These are phyloP conservation scores for Peronospora destructor DNA, from an alignment of 352 stramenopile species.

Conservation along the genomic window DNA sequence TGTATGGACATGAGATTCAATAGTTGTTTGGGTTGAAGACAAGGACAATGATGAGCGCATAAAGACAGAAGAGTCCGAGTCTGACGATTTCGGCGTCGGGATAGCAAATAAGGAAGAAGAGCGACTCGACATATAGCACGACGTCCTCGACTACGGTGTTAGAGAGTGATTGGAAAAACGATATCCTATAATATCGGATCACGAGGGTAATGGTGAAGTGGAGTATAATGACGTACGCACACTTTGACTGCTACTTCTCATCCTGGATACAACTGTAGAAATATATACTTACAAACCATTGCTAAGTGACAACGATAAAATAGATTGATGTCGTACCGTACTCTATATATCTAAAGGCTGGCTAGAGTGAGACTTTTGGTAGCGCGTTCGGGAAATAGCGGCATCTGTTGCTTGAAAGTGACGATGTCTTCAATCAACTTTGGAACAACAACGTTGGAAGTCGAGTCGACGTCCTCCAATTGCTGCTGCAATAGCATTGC, in stretches of 20 bases:
- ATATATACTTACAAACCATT: too few species aligned
- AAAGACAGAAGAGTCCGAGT: constrained; percentile 1
- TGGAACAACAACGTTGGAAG: background rate
- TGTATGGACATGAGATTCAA: background rate
- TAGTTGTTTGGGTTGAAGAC: constrained; percentile 4
- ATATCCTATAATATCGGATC: too few species aligned
- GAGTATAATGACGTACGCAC: too few species aligned
- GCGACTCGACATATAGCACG: constrained; percentile 2
- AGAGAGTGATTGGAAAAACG: too few species aligned
- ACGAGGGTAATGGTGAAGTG: too few species aligned
- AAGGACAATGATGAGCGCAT: constrained; percentile 8
- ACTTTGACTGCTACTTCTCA: too few species aligned
- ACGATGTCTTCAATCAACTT: constrained; percentile 42
- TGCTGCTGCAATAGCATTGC: constrained; percentile 37
- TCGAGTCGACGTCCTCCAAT: background rate
- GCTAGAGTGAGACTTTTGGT: constrained; percentile 10
- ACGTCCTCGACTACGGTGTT: too few species aligned
- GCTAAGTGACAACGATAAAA: too few species aligned
- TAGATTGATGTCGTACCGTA: too few species aligned
- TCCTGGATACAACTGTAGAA: too few species aligned
- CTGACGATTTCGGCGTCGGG: constrained; percentile 8
- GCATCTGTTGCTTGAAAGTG: constrained; percentile 60
- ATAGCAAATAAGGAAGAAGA: constrained; percentile 19
- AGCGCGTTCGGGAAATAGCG: constrained; percentile 53
- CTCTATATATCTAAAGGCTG: constrained; percentile 14